These are phyloP conservation scores for Diaporthe velutina DNA, from an alignment of 2,329 filamentous ascomycete genomes.

Conservation along the genomic window DNA sequence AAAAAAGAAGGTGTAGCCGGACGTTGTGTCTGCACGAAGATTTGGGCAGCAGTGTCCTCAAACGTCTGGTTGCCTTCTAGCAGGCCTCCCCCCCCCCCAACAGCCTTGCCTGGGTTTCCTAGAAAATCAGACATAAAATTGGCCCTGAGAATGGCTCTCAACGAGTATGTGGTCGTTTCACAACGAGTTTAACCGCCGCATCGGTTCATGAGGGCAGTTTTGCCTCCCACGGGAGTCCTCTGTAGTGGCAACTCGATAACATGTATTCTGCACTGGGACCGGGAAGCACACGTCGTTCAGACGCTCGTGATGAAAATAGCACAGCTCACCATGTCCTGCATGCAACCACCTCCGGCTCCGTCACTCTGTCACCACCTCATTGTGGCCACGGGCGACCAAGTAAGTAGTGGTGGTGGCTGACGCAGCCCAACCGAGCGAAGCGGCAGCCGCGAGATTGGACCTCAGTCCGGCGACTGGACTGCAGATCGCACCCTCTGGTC, in stretches of 20 bases:
- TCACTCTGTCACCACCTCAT: neutral
- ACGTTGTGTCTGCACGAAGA: neutral
- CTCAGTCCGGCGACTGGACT: slow-evolving; percentile 11
- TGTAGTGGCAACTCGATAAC: slow-evolving; percentile 2
- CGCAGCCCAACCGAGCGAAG: neutral
- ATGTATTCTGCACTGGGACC: neutral
- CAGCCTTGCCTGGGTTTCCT: neutral
- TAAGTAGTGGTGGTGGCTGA: slow-evolving; percentile 7
- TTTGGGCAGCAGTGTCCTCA: neutral
- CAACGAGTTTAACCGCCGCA: neutral
- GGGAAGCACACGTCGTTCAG: neutral
- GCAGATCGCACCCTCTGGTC: slow-evolving; percentile 7
- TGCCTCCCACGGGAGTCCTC: slow-evolving; percentile 1
- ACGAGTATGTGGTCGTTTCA: neutral
- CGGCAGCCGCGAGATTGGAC: slow-evolving; percentile 16
- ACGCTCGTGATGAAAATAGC: slow-evolving; percentile 2
- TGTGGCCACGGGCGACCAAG: neutral
- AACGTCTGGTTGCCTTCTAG: neutral
- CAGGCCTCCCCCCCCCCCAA: neutral
- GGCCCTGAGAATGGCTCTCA: neutral
- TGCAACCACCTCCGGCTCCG: neutral
- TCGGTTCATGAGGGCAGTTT: neutral
- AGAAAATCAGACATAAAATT: neutral
- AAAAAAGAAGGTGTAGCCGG: neutral
- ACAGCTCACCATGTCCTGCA: neutral